Base-by-base conservation (phyloP, 2,329 filamentous ascomycete species). In the Pseudogymnoascus sp. region DNA sequence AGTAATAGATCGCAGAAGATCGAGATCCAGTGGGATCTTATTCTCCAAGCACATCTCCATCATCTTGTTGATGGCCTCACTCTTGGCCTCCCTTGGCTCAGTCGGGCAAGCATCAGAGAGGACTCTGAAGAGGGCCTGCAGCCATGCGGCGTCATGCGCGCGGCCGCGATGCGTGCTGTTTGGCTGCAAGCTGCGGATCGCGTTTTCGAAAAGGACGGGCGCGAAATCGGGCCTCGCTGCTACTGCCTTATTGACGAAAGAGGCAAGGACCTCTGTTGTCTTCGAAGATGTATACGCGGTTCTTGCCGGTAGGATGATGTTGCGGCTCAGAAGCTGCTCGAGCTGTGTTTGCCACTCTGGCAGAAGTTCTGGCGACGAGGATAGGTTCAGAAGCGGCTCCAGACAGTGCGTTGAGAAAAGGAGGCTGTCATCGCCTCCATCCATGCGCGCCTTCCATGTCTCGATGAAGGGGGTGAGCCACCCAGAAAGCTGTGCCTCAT, bases 71-170 rank as follows among this genome's bases (percentile, higher is more conserved):
- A 70, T 59, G 66, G 68, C 61, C 67, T 63, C 9, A 60, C 61
- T 27, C 64, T 48, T 3, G 61, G 61, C 44, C 61, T 65, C 31
- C 63, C 48, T n/a, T 17, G 15, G 29, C 10, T 55, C 44, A 61
- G 38, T 2, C 64, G 59, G 29, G 61, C 74, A 67, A n/a, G 67
- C 65, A 61, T 65, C 55, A 58, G 65, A 66, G 1, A 74, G 55
- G 2, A 66, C 64, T 25, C 75, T 73, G 61, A 81, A 81, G n/a
- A 80, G 69, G 2, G 74, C 74, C 67, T 80, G 78, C 59, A 83
- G 67, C 79, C 80, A 82, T 12, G 74, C 71, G 39, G 76, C 76
- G 68, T 82, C 80, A 25, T 75, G 69, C 6, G 74, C 74, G 65
- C 78, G 74, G 38, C 75, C 71, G 58, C 79, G 77, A 51, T 77